These are phyloP conservation scores for Cladosporium sp. DNA, from an alignment of 2,329 filamentous ascomycete genomes.

Conservation along the genomic window DNA sequence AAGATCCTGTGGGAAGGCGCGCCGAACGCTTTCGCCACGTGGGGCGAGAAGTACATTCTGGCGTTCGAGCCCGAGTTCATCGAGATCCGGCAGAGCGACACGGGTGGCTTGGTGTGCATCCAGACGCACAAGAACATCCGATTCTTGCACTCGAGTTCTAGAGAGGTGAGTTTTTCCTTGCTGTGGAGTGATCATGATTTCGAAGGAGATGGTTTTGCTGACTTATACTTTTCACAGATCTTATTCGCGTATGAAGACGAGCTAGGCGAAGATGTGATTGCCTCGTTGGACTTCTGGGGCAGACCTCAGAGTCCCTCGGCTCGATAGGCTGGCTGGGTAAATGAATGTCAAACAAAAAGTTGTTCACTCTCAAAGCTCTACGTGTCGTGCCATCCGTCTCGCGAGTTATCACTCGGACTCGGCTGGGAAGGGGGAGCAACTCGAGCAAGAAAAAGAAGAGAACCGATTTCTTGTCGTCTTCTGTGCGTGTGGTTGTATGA, in stretches of 20 bases:
- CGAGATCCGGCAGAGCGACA: conserved; percentile 94
- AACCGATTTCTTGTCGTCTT: background rate
- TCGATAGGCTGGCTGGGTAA: background rate
- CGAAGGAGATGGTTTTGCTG: background rate
- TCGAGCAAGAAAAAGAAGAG: background rate
- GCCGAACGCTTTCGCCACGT: conserved; percentile 88
- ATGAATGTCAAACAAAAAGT: background rate
- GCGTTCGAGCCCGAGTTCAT: conserved; percentile 98
- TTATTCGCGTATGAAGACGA: conserved; percentile 98
- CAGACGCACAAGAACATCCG: conserved; percentile 95
- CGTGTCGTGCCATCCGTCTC: no score
- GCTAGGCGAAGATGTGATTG: conserved; percentile 86
- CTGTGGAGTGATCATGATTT: no score
- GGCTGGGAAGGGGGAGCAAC: background rate
- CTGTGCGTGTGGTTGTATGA: conserved; percentile 14
- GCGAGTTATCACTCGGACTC: no score
- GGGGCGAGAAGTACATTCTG: conserved; percentile 87
- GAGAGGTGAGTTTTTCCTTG: conserved; percentile 69
- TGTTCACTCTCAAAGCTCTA: no score
- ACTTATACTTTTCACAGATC: conserved; percentile 63
- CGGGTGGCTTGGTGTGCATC: conserved; percentile 85
- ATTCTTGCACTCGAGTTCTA: conserved; percentile 94
- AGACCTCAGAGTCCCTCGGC: conserved; percentile 13
- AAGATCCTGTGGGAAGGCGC: conserved; percentile 96
- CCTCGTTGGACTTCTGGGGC: conserved; percentile 94